Evolutionary conservation across 768 basidiomycete species (phyloP), one percentile per base, ranked within the genome.

Genomic region (Mycena floridula): DNA sequence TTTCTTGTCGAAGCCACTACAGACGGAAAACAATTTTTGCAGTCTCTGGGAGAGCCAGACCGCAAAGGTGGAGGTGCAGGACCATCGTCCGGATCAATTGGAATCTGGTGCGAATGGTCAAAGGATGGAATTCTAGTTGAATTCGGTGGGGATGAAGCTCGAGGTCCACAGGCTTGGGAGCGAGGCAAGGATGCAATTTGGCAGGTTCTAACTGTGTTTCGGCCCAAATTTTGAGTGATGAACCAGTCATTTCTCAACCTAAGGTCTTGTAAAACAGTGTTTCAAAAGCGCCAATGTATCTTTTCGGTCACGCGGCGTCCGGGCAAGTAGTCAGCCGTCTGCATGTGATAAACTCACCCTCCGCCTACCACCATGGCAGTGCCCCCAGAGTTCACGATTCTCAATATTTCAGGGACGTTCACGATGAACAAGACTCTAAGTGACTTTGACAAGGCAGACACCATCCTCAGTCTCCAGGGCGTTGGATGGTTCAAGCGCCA

Each of bases 51-150:
- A 8, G 94, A 97, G 62, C 94, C 94, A 6, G 79, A 79, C 56
- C 73, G 89, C 49, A 98, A 96, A 60, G 94, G 94, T 6, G 92
- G 93, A 18, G 93, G 94, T 1, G 69, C 80, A 7, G 89, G 89
- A 1, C 89, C 89, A 11, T 85, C 83, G 18, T 79, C 81, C 2
- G 87, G 88, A 28, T 89, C 85, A 25, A 87, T 95, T 52, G 84
- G 83, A 23, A 90, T 95, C 52, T 96, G 91, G 89, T 87, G 91
- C 51, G 91, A 96, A 62, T 96, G 92, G 93, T 72, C 79, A 22
- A 74, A 68, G 53, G 76, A 83, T 48, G 89, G 89, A 2, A 58
- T 92, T 26, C 89, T 92, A 87, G 75, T 89, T 11, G 89, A 92
- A 55, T 89, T 89, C 58, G 88, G 85, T 0, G 89, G 87, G 1